Evolutionary conservation across 129 eudicot species (phyloP).

Genomic region (Saposhnikovia divaricata): DNA sequence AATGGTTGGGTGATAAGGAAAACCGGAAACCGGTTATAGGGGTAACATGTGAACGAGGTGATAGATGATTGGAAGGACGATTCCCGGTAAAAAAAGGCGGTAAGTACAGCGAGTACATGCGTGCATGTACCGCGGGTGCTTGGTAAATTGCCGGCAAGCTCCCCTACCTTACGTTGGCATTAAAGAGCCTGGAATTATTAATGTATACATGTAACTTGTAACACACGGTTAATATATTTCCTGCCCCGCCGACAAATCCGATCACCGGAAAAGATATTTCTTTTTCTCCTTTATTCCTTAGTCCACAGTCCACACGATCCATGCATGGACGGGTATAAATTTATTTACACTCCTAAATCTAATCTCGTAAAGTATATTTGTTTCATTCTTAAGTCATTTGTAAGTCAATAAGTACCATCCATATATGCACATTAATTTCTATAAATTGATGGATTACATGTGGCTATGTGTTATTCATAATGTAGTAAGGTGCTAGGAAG

Average conservation of each 20-base stretch:
- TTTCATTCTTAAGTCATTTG: background rate
- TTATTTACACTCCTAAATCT: background rate
- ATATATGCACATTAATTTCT: too few relatives aligned
- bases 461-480: too few relatives aligned
- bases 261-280: background rate
- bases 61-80: slow-evolving; percentile 16
- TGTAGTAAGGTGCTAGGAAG: too few relatives aligned
- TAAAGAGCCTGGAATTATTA: background rate
- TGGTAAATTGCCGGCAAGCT: slow-evolving; percentile 13
- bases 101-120: slow-evolving; percentile 19
- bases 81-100: slow-evolving; percentile 6
- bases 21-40: slow-evolving; percentile 10
- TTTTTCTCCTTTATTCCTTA: background rate
- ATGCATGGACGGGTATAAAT: background rate
- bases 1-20: slow-evolving; percentile 8
- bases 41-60: background rate
- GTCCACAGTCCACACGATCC: background rate
- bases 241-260: slow-evolving; percentile 5
- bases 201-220: background rate
- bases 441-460: too few relatives aligned
- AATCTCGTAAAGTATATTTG: background rate
- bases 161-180: slow-evolving; percentile 13
- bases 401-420: background rate
- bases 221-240: slow-evolving; percentile 6
- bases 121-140: slow-evolving; percentile 29